These are phyloP conservation scores for Colletotrichum eremochloae DNA, from an alignment of 2,329 filamentous ascomycete species.

Conservation along the genomic window DNA sequence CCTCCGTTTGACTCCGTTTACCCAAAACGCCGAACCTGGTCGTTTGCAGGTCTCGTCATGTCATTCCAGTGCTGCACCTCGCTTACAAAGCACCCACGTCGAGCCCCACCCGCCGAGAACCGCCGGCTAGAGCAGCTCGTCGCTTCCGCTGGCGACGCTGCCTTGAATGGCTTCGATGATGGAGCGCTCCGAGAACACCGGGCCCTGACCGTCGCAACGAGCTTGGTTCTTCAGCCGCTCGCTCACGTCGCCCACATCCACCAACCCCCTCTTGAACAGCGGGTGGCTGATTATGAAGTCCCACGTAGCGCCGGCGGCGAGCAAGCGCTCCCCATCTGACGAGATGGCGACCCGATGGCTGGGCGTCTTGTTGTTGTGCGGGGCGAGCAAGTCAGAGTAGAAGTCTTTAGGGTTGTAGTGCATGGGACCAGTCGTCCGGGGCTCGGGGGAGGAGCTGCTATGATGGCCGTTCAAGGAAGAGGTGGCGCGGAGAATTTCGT, in stretches of 20 bases:
- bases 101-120: conserved; percentile 2
- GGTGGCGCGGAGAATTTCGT: conserved; percentile 90
- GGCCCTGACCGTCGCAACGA: conserved; percentile 87
- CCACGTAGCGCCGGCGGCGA: conserved; percentile 87
- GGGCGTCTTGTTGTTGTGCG: conserved; percentile 72
- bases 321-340: conserved; percentile 75
- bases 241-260: conserved; percentile 86
- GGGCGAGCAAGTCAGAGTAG: conserved; percentile 72
- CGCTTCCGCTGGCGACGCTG: conserved; percentile 81
- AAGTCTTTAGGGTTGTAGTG: conserved; percentile 80
- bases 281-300: conserved; percentile 88
- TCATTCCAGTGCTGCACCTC: conserved; percentile 27
- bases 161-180: conserved; percentile 82
- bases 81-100: conserved; percentile 32
- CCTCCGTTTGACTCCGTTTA: conserved; percentile 37
- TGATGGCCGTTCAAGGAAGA: conserved; percentile 58
- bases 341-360: conserved; percentile 78
- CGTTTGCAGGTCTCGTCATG: conserved; percentile 24
- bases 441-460: conserved; percentile 59
- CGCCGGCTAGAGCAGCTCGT: conserved; percentile 73
- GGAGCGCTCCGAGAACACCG: conserved; percentile 85
- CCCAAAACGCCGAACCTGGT: conserved; percentile 40
- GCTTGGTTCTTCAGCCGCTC: conserved; percentile 81
- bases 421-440: conserved; percentile 75
- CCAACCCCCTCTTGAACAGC: conserved; percentile 79